Conservation (phyloP, 352 stramenopile genomes). For the Thraustochytrium sp. region DNA sequence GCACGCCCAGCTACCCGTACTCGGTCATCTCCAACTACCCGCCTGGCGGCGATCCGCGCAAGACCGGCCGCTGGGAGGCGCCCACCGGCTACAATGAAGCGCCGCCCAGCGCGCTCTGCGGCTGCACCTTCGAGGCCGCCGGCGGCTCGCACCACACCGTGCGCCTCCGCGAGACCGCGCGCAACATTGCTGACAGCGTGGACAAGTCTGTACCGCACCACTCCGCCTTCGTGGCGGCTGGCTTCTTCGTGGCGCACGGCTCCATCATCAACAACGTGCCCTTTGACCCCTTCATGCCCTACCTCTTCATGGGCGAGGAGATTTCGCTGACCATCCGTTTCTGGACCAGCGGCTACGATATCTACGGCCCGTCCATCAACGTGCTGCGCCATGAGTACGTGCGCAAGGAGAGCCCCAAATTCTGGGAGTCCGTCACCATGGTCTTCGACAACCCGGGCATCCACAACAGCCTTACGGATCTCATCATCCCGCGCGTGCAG, state of each 20-base stretch:
- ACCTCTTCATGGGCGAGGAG: conserved; percentile 81
- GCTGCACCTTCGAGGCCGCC: conserved; percentile 48
- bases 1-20: conserved; percentile 48
- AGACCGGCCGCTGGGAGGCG: not conserved
- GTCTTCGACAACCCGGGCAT: conserved; percentile 53
- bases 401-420: conserved; percentile 70
- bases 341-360: conserved; percentile 69
- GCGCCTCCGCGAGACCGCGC: conserved; percentile 43
- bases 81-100: not conserved
- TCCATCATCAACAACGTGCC: conserved; percentile 66
- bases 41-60: conserved; percentile 30
- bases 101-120: conserved; percentile 28
- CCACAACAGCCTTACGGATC: conserved; percentile 39
- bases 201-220: conserved; percentile 33
- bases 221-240: conserved; percentile 65
- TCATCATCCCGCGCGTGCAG: conserved; percentile 43
- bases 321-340: conserved; percentile 65
- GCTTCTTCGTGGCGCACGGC: conserved; percentile 64
- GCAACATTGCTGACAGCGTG: conserved; percentile 42
- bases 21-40: conserved; percentile 52
- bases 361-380: conserved; percentile 64
- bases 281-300: conserved; percentile 78
- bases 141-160: conserved; percentile 42
- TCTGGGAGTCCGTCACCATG: conserved; percentile 74
- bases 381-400: conserved; percentile 72